Evolutionary conservation across 805 yeast genomes (phyloP), one percentile per base, ranked within the genome.

Genomic region (Debaryomyces maramus): DNA sequence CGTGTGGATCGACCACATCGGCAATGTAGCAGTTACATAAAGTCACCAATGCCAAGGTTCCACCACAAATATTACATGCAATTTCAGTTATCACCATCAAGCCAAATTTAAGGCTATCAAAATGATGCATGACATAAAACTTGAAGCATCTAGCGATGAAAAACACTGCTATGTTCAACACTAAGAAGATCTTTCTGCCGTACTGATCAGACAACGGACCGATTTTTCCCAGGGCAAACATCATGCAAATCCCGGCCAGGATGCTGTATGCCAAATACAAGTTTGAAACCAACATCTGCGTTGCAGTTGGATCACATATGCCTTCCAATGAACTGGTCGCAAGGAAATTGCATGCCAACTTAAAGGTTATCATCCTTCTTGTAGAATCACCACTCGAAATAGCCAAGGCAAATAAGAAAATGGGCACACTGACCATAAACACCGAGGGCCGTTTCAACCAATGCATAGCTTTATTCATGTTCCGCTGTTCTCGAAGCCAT

Each of bases 11-110:
- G 5, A 81, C 81, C 28, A 87, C 79, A 62, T 88, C 96, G 3
- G 88, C 70, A 13, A 85, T 72, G 54, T 87, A 88, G 44, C 90
- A 78, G 53, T 82, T 82, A 9, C 79, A 65, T 21, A 84, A 62
- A 7, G 83, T 77, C 36, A 84, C 52, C 23, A 82, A 51, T 5
- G 81, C 71, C 43, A 78, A 60, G 6, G 74, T 36, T 0, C 88
- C 84, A 17, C 96, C 96, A n/a, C 82, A 76, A 3, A 74, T 38
- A 18, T 80, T 70, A 21, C 70, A 72, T 1, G 83, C 24, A 1
- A 74, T 42, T 10, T 72, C 72, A 3, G 77, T 63, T 0, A 71
- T 23, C 1, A 84, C 58, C 45, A 80, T 67, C 20, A 55, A 44
- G 9, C 46, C 43, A 22, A 71, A 60, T 19, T 61, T 56, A 41